Evolutionary conservation across 495 filamentous ascomycete genomes (phyloP).

Genomic region (Neurospora tetraspora): DNA sequence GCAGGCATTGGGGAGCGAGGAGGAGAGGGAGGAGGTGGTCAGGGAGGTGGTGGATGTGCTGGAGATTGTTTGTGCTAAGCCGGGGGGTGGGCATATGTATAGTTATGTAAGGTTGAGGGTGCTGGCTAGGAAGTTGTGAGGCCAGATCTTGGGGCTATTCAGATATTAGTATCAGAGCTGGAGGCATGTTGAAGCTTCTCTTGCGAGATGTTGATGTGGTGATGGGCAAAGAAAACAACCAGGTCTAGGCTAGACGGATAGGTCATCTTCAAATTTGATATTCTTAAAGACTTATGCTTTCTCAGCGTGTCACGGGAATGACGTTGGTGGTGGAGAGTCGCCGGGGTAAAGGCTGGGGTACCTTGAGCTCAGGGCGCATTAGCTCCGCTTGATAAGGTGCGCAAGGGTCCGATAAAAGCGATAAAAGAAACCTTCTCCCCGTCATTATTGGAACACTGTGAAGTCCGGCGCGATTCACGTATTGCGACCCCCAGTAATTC

Average conservation of each 20-base stretch:
- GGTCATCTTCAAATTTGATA: neutral
- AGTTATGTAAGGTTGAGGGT: conserved; percentile 67
- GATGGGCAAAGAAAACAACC: neutral
- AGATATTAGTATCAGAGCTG: neutral
- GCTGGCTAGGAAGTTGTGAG: conserved; percentile 43
- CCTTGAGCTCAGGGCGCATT: neutral
- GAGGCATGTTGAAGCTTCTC: neutral
- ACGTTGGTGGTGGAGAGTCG: neutral
- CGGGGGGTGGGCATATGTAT: conserved; percentile 49
- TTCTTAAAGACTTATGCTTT: neutral
- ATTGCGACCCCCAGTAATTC: neutral
- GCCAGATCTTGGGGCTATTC: neutral
- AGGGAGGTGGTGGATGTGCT: conserved; percentile 49
- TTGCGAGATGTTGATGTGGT: neutral
- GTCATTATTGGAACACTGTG: neutral
- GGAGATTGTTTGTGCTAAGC: conserved; percentile 40
- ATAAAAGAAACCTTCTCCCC: neutral
- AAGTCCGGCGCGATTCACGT: neutral
- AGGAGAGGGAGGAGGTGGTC: conserved; percentile 43
- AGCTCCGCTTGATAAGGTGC: neutral
- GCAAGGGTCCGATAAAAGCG: neutral
- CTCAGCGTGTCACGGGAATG: neutral
- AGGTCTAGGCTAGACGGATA: neutral
- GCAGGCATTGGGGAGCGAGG: conserved; percentile 32
- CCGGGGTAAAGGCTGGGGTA: neutral